Conservation (phyloP, 495 filamentous ascomycete genomes). For the Staphylotrichum tortipilum region DNA sequence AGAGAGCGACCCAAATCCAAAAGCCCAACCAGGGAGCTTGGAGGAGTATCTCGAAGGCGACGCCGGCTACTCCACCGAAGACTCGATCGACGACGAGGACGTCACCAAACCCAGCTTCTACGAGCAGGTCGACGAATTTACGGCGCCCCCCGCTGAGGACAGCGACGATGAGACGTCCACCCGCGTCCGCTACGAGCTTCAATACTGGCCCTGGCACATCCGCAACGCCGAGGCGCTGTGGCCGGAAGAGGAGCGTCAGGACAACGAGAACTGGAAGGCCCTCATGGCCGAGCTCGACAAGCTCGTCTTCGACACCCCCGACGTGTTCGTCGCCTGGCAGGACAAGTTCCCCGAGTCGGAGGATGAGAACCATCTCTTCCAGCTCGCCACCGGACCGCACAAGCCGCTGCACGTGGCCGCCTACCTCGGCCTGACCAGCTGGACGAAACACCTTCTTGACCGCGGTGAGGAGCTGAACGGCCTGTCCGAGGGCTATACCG, state of each 20-base stretch:
- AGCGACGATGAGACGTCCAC: not conserved
- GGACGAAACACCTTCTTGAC: conserved; percentile 9
- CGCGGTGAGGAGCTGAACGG: conserved; percentile 12
- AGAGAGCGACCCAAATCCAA: no score
- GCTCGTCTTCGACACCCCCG: conserved; percentile 2
- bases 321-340: conserved; percentile 15
- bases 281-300: conserved; percentile 20
- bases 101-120: not conserved
- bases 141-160: not conserved
- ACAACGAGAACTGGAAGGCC: conserved; percentile 7
- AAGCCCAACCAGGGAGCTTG: no score
- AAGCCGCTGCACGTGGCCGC: conserved; percentile 15
- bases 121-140: not conserved
- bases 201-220: conserved; percentile 17
- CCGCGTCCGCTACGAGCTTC: conserved; percentile 14
- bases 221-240: conserved; percentile 12
- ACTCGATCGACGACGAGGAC: conserved; percentile 13
- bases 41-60: not conserved
- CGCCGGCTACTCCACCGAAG: conserved; percentile 2
- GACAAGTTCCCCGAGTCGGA: not conserved
- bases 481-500: conserved; percentile 21
- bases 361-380: not conserved
- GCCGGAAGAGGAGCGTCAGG: conserved; percentile 12
- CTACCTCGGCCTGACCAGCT: conserved; percentile 8
- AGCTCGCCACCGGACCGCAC: not conserved